Evolutionary conservation across 2,329 filamentous ascomycete species (phyloP), one percentile per base, ranked within the genome.

Genomic region (Aureobasidium sp.): DNA sequence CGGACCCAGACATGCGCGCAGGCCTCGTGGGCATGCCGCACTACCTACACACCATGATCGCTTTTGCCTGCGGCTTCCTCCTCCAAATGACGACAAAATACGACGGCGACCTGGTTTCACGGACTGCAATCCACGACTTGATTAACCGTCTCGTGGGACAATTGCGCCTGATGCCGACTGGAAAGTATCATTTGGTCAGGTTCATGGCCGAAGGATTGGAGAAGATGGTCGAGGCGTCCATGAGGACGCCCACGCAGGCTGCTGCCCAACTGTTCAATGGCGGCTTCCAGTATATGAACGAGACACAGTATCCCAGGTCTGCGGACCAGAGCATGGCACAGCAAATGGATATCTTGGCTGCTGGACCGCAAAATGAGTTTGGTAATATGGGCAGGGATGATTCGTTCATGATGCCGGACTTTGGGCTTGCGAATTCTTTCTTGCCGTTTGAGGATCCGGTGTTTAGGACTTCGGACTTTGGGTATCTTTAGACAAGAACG

Each of bases 41-140:
- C 3, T 82, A 81, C 55, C 74, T 81, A 47, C 78, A 80, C 62
- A 79, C 78, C 48, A 82, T 82, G 80, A 81, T 79, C 0, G 79
- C 78, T 0, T 82, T 82, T 62, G 79, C 80, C 1, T 81, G 78
- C 66, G 78, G 81, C 66, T 82, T 82, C 63, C 72, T 82, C 1
- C 74, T 80, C 39, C 80, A 81, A 64, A 71, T 81, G 0, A 74
- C 78, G 1, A 73, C 75, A 27, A 79, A 78, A 31, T 75, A 78
- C 64, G 68, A 71, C 0, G 73, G 25, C 2, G 60, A 48, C 20
- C 25, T 55, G n/a, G 60, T 62, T 6, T 14, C 31, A n/a, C 22
- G 39, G 11, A 29, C 41, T 3, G 12, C 8, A 2, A 51, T 62
- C 4, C 49, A 56, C 6, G 60, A 62, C 15, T 15, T 62, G 15